Conservation (phyloP, 768 basidiomycete genomes). For the Kwoniella bestiolae region DNA sequence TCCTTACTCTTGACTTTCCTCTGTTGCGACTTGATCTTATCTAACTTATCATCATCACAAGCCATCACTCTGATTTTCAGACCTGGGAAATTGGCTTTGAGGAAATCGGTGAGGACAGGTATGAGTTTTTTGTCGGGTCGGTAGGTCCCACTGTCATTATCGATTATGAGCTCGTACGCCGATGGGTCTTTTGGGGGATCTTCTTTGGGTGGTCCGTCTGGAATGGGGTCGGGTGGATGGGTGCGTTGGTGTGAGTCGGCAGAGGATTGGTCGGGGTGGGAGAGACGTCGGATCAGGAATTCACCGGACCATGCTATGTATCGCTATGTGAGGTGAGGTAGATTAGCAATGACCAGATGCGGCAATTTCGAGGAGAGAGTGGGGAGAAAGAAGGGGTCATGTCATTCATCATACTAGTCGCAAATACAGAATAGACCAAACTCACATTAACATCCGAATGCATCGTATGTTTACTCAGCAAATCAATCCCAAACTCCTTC, state of each 20-base stretch:
- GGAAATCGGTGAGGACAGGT: conserved; percentile 65
- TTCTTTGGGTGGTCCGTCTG: conserved; percentile 40
- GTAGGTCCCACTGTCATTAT: conserved; percentile 79
- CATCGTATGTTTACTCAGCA: conserved; percentile 83
- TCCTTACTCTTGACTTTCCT: conserved; percentile 55
- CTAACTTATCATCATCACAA: conserved; percentile 59
- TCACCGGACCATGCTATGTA: conserved; percentile 62
- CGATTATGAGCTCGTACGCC: conserved; percentile 81
- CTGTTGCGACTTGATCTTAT: conserved; percentile 57
- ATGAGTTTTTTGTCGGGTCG: conserved; percentile 71
- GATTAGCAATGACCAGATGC: no score
- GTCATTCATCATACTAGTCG: no score
- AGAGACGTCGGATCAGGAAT: conserved; percentile 66
- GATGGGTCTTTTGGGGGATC: conserved; percentile 54
- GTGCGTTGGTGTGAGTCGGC: conserved; percentile 63
- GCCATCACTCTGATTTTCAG: conserved; percentile 66
- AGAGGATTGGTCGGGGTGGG: conserved; percentile 56
- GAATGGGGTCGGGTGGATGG: conserved; percentile 35
- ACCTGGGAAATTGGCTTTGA: conserved; percentile 76
- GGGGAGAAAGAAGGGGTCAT: no score
- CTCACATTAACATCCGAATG: conserved; percentile 67
- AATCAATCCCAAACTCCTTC: conserved; percentile 83
- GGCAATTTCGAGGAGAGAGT: no score
- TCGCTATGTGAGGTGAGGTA: conserved; percentile 58
- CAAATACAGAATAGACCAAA: no score